Evolutionary conservation across 1,284 basidiomycete genomes (phyloP).

Genomic region (Fistulinella staudtii): DNA sequence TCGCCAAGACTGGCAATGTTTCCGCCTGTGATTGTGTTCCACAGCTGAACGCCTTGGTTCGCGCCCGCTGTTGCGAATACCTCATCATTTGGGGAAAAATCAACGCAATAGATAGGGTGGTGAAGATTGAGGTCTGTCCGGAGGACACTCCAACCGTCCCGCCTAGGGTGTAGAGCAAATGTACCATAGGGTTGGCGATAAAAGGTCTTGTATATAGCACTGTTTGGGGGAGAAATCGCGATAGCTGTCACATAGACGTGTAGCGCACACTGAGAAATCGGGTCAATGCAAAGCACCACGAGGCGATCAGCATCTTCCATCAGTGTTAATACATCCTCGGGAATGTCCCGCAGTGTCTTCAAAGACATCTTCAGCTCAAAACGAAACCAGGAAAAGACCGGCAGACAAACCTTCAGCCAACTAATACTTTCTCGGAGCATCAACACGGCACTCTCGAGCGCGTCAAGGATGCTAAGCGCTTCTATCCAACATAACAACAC

Average conservation of each 20-base stretch:
- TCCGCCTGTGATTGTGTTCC: constrained; percentile 18
- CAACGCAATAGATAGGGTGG: constrained; percentile 10
- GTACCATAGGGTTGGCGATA: constrained; percentile 10
- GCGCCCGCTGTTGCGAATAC: constrained; percentile 17
- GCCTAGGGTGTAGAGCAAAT: background rate
- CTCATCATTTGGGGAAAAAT: constrained; percentile 15
- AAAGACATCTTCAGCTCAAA: background rate
- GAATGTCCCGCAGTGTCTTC: constrained; percentile 11
- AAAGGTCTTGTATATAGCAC: constrained; percentile 10
- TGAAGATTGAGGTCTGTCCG: constrained; percentile 5
- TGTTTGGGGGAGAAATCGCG: background rate
- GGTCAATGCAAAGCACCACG: constrained; percentile 18
- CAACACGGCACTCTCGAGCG: constrained; percentile 16
- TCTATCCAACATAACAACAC: constrained; percentile 24
- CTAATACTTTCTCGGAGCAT: constrained; percentile 16
- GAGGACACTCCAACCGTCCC: background rate
- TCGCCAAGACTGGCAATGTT: constrained; percentile 23
- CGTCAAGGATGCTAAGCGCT: constrained; percentile 19
- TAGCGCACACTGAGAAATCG: constrained; percentile 21
- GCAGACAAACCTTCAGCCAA: constrained; percentile 21
- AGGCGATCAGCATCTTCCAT: no score
- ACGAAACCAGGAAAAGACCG: background rate
- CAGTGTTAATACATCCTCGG: constrained; percentile 5
- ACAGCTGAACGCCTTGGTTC: constrained; percentile 22
- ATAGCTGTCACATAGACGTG: constrained; percentile 19